Evolutionary conservation across 306 rosid species (phyloP), one percentile per base, ranked within the genome.

Genomic region (Cicer cuneatum): DNA sequence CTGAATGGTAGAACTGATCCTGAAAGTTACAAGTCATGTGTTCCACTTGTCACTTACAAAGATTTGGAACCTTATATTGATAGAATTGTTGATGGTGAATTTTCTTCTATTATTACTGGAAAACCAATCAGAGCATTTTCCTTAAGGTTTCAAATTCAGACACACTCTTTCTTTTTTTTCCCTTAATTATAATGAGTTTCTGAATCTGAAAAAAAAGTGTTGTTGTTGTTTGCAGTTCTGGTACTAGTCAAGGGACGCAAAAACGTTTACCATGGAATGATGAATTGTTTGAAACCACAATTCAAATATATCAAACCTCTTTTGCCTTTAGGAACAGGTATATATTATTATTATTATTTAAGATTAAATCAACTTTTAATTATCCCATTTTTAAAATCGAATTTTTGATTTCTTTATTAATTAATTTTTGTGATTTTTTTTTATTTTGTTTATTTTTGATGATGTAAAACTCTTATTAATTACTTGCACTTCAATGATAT

Each of bases 241-340:
- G 99, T 7, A 95, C 99, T 38, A 90, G 97, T 74, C 89, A 87
- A 48, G 98, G 99, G 69, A 92, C 71, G 90, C 95, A 89, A 37
- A 95, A 95, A 73, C 82, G 54, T 68, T 67, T 95, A 15, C 99
- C 99, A 33, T 95, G 91, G 90, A 95, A 89, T 37, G 99, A 95
- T 47, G 92, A 90, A 77, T 48, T 95, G 86, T 81, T 95, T 83
- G 92, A 84, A 59, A 77, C 88, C 37, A 95, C 98, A 43, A 60
- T 85, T 86, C 97, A 87, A 74, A 95, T 89, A 56, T 92, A 76
- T 29, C 82, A 79, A 60, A 95, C 96, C 65, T 89, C 99, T 69
- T 95, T 92, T 83, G 96, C 96, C 80, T 90, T 68, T 65, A 85
- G 98, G 79, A 95, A 89, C 93, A 87, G 86, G 99, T 78, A 60